Conservation (phyloP, 1,284 basidiomycete species). For the Salmacisia buchloeana region DNA sequence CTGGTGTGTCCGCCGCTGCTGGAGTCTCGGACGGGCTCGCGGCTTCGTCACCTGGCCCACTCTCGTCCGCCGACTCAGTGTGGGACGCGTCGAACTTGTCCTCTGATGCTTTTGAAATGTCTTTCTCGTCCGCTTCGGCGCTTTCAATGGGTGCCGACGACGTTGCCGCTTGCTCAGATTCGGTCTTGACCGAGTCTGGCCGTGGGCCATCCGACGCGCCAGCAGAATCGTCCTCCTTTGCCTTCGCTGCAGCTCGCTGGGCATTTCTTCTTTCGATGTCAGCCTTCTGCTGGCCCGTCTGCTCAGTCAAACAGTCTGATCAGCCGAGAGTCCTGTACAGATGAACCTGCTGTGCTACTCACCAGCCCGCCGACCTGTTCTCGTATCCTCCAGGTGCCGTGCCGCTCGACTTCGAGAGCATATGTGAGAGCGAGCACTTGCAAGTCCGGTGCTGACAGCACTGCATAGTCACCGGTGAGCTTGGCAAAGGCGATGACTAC, state of each 20-base stretch:
- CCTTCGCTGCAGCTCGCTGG: not conserved
- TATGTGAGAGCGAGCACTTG: slow-evolving; percentile 85
- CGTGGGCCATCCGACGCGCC: too few relatives aligned
- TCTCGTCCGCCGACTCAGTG: too few relatives aligned
- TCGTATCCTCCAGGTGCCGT: slow-evolving; percentile 56
- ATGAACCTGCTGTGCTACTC: not conserved
- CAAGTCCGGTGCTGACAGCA: slow-evolving; percentile 84
- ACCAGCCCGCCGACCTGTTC: slow-evolving; percentile 51
- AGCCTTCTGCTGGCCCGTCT: slow-evolving; percentile 34
- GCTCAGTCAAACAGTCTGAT: too few relatives aligned
- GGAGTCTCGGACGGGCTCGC: too few relatives aligned
- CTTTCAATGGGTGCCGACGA: slow-evolving; percentile 4
- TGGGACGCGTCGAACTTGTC: slow-evolving; percentile 17
- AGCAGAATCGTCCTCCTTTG: slow-evolving; percentile 15
- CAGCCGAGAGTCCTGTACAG: not conserved
- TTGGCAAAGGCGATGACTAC: slow-evolving; percentile 83
- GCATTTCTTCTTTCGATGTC: slow-evolving; percentile 14
- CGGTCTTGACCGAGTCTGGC: too few relatives aligned
- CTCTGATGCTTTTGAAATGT: not conserved
- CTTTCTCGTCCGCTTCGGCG: slow-evolving; percentile 12
- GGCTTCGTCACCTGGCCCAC: too few relatives aligned
- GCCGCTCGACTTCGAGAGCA: slow-evolving; percentile 62
- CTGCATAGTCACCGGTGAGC: slow-evolving; percentile 92
- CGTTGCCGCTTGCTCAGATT: slow-evolving; percentile 20
- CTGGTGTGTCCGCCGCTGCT: slow-evolving; percentile 70